Evolutionary conservation across 345 rosid genomes (phyloP), one percentile per base, ranked within the genome.

Genomic region (Acer saccharum): DNA sequence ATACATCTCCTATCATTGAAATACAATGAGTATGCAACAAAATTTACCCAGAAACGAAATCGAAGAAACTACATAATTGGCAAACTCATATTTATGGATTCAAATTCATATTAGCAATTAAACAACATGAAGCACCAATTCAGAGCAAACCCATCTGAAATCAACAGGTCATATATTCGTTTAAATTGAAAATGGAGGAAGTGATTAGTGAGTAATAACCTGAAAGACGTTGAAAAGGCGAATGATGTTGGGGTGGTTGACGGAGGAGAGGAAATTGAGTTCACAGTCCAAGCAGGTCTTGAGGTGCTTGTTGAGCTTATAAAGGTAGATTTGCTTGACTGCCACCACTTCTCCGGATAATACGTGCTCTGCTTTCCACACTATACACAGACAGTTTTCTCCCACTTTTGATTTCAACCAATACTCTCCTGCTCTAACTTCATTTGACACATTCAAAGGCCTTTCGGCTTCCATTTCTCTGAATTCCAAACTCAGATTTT

Each of bases 221-320:
- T 90, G 83, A 27, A 86, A 44, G 57, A 82, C 73, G 2, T 81
- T 25, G 68, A 83, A 79, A 44, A 89, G 97, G 57, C 90, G 88
- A 72, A 90, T 81, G 73, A 92, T 90, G 69, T 90, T 90, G 18
- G 90, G 90, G 73, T 92, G 92, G 63, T 83, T 65, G 17, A 87
- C 87, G 64, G 92, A 87, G 71, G 93, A 89, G 43, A 90, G 81
- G 77, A 92, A 90, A 4, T 66, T 76, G 79, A 90, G 77, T 72
- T 90, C 93, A 55, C 83, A 87, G 29, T 88, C 86, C 61, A 92
- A 78, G 79, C 84, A 87, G 75, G 41, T 78, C 69, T 70, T 76
- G 79, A 89, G 88, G 75, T 84, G 89, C 16, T 63, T 74, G 77
- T 77, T 92, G 81, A 89, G 88, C 64, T 82, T 90, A 0, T 89